Conservation (phyloP, 352 stramenopile species). For the Globisporangium perplexum region DNA sequence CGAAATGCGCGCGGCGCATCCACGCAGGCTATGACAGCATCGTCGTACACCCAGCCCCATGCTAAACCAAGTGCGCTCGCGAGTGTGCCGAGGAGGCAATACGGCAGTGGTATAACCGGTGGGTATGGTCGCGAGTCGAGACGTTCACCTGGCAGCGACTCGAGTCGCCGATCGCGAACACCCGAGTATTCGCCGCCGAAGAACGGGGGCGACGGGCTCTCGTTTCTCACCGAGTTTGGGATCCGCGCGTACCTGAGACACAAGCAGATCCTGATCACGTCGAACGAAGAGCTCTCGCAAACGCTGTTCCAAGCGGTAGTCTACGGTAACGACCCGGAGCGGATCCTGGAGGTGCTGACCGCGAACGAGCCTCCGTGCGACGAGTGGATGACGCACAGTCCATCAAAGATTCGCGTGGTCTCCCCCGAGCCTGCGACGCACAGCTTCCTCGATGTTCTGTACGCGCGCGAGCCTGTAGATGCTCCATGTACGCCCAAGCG, state of each 20-base stretch:
- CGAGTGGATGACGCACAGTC: conserved; percentile 36
- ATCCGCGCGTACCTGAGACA: conserved; percentile 33
- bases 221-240: conserved; percentile 28
- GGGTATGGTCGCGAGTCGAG: neutral
- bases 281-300: conserved; percentile 25
- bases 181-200: conserved; percentile 6
- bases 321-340: conserved; percentile 31
- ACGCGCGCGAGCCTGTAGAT: conserved; percentile 8
- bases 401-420: conserved; percentile 5
- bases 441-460: conserved; percentile 17
- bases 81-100: neutral
- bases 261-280: conserved; percentile 24
- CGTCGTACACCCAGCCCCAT: neutral
- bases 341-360: conserved; percentile 36
- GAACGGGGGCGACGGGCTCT: conserved; percentile 13
- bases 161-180: conserved; percentile 1
- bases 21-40: neutral
- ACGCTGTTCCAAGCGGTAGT: conserved; percentile 27
- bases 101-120: neutral
- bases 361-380: conserved; percentile 28
- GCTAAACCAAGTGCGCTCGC: neutral
- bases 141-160: neutral
- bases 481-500: neutral
- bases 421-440: conserved; percentile 1
- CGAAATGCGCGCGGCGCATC: neutral